Base-by-base conservation (phyloP, 2,329 filamentous ascomycete species). In the Colletotrichum gloeosporioides region DNA sequence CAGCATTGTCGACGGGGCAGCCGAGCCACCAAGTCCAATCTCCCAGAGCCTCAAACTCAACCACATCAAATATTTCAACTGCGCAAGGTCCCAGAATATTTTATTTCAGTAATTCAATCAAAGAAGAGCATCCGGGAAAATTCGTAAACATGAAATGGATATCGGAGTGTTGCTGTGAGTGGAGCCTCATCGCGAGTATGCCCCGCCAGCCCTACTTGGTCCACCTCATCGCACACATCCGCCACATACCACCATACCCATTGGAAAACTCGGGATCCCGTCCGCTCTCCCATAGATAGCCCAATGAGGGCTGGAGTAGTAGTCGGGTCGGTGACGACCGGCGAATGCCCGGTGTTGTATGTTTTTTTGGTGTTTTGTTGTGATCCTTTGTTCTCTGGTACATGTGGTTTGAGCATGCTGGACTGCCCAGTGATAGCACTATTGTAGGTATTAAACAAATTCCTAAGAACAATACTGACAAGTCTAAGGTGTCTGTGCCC, bases 71-170 rank as follows among this genome's bases (percentile, higher is more conserved):
- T 1, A 0, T 13, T 22, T 22, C 44, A 53, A 13, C 44, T 13
- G n/a, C n/a, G 10, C 4, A 22, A 22, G 10, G 2, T 49, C 44
- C 4, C 10, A 49, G 2, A 13, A 53, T 18, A 22, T 53, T 53
- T 1, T 0, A 22, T 22, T 22, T 53, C 6, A 53, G 44, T 53
- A 0, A 1, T 13, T 0, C 2, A 49, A 49, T 13, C 3, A 22
- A 13, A 6, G 16, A 1, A 10, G 5, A 12, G n/a, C 1, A 13
- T 1, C 22, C 3, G 0, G 0, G 0, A 49, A 13, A 22, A 22
- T 2, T 53, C 6, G 44, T 22, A 12, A 13, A 18, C 18, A 13
- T 49, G 44, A 7, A 22, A 49, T 49, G 0, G 1, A 12, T 49
- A 10, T 22, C 10, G n/a, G 18, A n/a, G 44, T 22, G 44, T 1